Conservation (phyloP, 2,329 filamentous ascomycete species). For the Xylariales sp. region DNA sequence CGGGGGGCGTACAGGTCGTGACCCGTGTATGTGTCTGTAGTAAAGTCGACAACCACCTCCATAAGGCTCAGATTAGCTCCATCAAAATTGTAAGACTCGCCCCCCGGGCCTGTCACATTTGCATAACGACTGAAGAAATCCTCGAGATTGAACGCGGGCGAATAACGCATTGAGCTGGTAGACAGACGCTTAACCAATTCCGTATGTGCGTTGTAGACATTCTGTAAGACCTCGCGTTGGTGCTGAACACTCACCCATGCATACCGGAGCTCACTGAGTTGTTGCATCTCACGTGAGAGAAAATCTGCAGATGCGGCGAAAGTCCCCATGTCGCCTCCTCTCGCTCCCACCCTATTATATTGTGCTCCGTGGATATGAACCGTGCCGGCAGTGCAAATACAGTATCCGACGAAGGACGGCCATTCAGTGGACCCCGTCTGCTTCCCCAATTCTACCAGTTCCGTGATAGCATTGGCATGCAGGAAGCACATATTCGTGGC, state of each 20-base stretch:
- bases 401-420: constrained; percentile 88
- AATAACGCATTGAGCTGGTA: constrained; percentile 76
- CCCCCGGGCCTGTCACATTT: constrained; percentile 67
- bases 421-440: constrained; percentile 81
- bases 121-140: constrained; percentile 88
- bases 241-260: constrained; percentile 83
- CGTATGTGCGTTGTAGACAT: constrained; percentile 80
- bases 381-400: constrained; percentile 85
- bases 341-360: constrained; percentile 68
- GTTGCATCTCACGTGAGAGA: constrained; percentile 81
- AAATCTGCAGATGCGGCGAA: constrained; percentile 74
- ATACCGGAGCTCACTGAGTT: constrained; percentile 78
- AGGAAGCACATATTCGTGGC: constrained; percentile 88
- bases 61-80: constrained; percentile 78
- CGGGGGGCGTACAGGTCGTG: constrained; percentile 62
- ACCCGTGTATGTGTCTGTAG: constrained; percentile 65
- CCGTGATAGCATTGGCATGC: constrained; percentile 88
- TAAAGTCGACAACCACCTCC: constrained; percentile 72
- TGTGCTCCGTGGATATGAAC: constrained; percentile 89
- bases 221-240: constrained; percentile 81
- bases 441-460: constrained; percentile 82
- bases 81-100: constrained; percentile 73
- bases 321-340: constrained; percentile 68
- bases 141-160: constrained; percentile 84
- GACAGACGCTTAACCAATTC: constrained; percentile 81